Evolutionary conservation across 2,329 filamentous ascomycete genomes (phyloP), one percentile per base, ranked within the genome.

Genomic region (Pestalotiopsis sp.): DNA sequence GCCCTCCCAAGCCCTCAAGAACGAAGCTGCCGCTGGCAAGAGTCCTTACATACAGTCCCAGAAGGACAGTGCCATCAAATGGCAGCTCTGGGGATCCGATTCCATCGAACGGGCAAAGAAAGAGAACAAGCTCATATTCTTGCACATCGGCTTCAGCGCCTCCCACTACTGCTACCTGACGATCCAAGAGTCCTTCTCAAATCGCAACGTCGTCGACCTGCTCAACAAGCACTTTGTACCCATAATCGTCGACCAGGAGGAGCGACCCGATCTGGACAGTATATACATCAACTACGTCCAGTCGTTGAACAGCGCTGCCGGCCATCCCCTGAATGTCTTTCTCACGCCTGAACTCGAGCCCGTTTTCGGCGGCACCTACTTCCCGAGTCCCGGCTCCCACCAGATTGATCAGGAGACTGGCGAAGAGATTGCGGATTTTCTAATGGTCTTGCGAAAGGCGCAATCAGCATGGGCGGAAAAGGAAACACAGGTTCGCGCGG

Each of bases 271-370:
- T 76, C 89, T 98, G 71, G 96, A 99, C 76, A 90, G 92, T 70
- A 94, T 98, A 71, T 98, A 98, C 79, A 98, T 98, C 94, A 97
- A 97, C 82, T 99, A 97, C 79, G 91, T 97, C 55, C 94, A 98
- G 78, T 95, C 95, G 1, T 95, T 96, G 11, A 97, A 92, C 68
- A 94, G 92, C 22, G 91, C 89, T 1, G 95, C 94, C 10, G 96
- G 96, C 52, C 98, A 96, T 94, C 96, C 96, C 1, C 82, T 98
- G 69, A 98, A 98, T 76, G 91, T 97, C n/a, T 98, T 99, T 77
- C 86, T 98, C 38, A 99, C 96, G 0, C 94, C 96, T 0, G 91
- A 97, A 72, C 86, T 98, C 30, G 91, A 97, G 75, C 96, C 96
- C 0, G 92, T 99, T 10, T 98, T 98, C 80, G 96, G 96, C 48